phyloP scores from a whole-genome alignment of 2,329 filamentous ascomycete species.

The Mollisiaceae sp. region DNA sequence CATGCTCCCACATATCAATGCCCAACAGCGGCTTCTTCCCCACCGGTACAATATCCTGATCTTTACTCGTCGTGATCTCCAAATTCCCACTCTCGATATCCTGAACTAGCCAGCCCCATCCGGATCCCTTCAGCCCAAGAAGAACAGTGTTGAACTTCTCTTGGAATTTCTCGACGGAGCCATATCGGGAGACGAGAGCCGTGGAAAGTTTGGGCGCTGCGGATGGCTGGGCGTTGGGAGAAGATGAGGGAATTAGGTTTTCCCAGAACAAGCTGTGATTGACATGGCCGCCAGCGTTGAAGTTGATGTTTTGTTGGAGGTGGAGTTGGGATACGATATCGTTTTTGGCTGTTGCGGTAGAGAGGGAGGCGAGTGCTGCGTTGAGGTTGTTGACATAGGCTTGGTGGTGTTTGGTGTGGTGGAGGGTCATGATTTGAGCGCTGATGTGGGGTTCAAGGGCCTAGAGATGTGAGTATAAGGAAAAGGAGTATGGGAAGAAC shows the following conservation, averaged over 20 bases:
- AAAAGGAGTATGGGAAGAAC: neutral
- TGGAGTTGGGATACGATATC: slow-evolving; percentile 69
- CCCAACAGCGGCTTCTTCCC: slow-evolving; percentile 74
- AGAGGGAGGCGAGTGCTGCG: slow-evolving; percentile 64
- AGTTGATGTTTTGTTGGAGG: slow-evolving; percentile 76
- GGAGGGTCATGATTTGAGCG: slow-evolving; percentile 79
- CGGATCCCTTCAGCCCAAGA: slow-evolving; percentile 78
- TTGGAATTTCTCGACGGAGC: slow-evolving; percentile 69
- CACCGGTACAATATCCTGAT: slow-evolving; percentile 77
- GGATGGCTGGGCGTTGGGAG: slow-evolving; percentile 59
- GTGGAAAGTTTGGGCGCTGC: slow-evolving; percentile 62
- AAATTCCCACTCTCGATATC: slow-evolving; percentile 62
- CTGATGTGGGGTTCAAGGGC: slow-evolving; percentile 77
- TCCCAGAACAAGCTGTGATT: slow-evolving; percentile 95
- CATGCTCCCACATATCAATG: slow-evolving; percentile 93
- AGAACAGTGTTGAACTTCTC: slow-evolving; percentile 69
- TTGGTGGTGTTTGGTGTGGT: slow-evolving; percentile 80
- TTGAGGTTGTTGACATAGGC: slow-evolving; percentile 81
- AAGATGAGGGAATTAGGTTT: slow-evolving; percentile 70
- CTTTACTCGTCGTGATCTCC: slow-evolving; percentile 80
- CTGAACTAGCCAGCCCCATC: slow-evolving; percentile 87
- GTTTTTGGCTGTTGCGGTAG: slow-evolving; percentile 57
- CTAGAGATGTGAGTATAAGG: slow-evolving; percentile 44
- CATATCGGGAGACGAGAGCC: slow-evolving; percentile 70
- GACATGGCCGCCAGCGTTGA: slow-evolving; percentile 91